Evolutionary conservation across 208 protist species (phyloP).

Genomic region (Novymonas esmeraldas): DNA sequence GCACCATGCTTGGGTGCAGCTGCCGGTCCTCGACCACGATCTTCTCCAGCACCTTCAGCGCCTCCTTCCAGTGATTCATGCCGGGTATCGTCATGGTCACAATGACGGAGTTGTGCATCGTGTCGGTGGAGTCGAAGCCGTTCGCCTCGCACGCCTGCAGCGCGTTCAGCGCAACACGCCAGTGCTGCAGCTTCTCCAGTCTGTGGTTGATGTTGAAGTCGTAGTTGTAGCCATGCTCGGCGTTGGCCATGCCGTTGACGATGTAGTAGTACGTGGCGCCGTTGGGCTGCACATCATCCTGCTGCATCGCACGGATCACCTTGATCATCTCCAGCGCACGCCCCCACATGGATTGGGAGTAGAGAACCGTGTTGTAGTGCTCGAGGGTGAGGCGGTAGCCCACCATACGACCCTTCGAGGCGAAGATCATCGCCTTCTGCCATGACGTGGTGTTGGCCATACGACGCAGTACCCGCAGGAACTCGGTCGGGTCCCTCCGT

Average conservation of each 20-base stretch:
- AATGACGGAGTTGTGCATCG: slow-evolving; percentile 92
- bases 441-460: slow-evolving; percentile 90
- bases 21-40: slow-evolving; percentile 81
- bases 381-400: slow-evolving; percentile 86
- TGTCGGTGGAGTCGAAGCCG: slow-evolving; percentile 90
- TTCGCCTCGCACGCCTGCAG: slow-evolving; percentile 87
- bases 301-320: slow-evolving; percentile 88
- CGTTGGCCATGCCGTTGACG: slow-evolving; percentile 92
- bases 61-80: slow-evolving; percentile 88
- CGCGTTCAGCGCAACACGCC: slow-evolving; percentile 87
- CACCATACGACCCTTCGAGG: slow-evolving; percentile 90
- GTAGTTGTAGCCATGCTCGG: slow-evolving; percentile 91
- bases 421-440: slow-evolving; percentile 93
- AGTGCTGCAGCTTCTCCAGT: slow-evolving; percentile 90
- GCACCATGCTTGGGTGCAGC: slow-evolving; percentile 87
- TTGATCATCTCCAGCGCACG: slow-evolving; percentile 88
- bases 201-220: slow-evolving; percentile 91
- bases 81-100: slow-evolving; percentile 88
- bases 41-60: slow-evolving; percentile 64
- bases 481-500: slow-evolving; percentile 90
- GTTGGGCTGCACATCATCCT: slow-evolving; percentile 88
- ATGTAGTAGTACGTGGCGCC: slow-evolving; percentile 93
- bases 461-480: slow-evolving; percentile 86
- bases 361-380: slow-evolving; percentile 93
- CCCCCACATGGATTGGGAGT: slow-evolving; percentile 91